phyloP scores from a whole-genome alignment of 352 stramenopile species.

The Lagenidium giganteum region DNA sequence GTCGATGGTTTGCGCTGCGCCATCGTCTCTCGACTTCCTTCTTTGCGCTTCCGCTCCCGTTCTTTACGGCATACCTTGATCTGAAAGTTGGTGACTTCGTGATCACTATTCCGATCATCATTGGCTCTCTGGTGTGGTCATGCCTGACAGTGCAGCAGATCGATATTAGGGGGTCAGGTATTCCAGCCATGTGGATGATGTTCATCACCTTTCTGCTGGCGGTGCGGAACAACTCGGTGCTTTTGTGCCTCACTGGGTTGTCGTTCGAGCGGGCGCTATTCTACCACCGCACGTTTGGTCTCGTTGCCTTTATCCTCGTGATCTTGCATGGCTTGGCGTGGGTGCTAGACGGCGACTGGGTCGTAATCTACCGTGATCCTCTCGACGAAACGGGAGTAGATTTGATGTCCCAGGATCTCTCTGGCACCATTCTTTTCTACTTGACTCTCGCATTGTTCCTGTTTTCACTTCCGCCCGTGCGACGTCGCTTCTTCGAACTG shows the following conservation, averaged over 20 bases:
- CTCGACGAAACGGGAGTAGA: too few species aligned
- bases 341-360: conserved; percentile 8
- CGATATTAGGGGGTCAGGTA: too few species aligned
- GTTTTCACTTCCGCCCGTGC: background rate
- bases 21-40: conserved; percentile 5
- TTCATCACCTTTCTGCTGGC: conserved; percentile 8
- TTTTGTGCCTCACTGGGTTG: conserved; percentile 28
- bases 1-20: conserved; percentile 13
- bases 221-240: conserved; percentile 35
- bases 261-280: conserved; percentile 37
- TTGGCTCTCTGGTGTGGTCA: background rate
- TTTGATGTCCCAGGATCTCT: background rate
- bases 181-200: too few species aligned
- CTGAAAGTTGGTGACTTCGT: conserved; percentile 15
- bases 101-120: conserved; percentile 6
- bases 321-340: conserved; percentile 29
- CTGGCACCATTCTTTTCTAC: background rate
- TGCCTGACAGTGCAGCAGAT: too few species aligned
- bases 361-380: background rate
- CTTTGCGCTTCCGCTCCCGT: conserved; percentile 10
- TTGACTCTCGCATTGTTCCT: background rate
- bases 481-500: background rate
- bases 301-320: conserved; percentile 23
- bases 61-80: conserved; percentile 4
- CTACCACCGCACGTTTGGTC: conserved; percentile 30